Percentiles rank a stretch among this genome's conserved stretches.
Conservation (phyloP, 2,329 filamentous ascomycete genomes). For the Penicillium carneum region DNA sequence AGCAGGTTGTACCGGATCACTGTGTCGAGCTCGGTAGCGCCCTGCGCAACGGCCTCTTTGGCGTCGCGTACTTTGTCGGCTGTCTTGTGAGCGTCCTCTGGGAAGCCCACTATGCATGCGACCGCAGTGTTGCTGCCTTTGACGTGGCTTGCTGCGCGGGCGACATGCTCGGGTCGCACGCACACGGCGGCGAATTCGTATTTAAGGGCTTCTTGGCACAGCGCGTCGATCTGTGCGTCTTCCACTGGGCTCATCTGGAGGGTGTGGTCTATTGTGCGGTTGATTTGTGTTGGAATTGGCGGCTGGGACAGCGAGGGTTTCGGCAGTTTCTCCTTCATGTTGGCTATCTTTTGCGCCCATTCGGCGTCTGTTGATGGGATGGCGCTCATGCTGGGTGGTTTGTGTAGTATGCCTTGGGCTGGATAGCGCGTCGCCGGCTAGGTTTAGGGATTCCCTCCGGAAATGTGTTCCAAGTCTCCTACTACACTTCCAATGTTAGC, state of each 20-base stretch:
- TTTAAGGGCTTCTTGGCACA: conserved; percentile 63
- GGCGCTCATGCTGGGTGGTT: conserved; percentile 32
- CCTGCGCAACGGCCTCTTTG: conserved; percentile 56
- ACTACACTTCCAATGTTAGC: conserved; percentile 10
- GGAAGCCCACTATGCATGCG: conserved; percentile 67
- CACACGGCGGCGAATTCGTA: conserved; percentile 60
- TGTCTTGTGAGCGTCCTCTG: conserved; percentile 63
- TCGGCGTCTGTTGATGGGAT: conserved; percentile 44
- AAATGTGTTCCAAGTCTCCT: background rate
- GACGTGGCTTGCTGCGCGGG: conserved; percentile 58
- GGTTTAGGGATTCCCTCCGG: background rate
- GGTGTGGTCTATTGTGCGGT: conserved; percentile 54
- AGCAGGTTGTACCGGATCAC: conserved; percentile 64
- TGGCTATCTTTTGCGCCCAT: conserved; percentile 44
- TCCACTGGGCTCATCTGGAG: conserved; percentile 54
- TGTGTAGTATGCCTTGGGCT: background rate
- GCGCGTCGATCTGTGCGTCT: conserved; percentile 57
- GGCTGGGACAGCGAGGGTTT: conserved; percentile 34
- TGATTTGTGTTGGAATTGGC: conserved; percentile 39
- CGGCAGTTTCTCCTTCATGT: conserved; percentile 38
- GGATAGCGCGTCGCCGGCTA: background rate
- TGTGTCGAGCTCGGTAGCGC: conserved; percentile 65
- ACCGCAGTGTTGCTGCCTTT: conserved; percentile 55
- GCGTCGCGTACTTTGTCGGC: conserved; percentile 61
- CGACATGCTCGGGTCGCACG: conserved; percentile 62